A percentile compares a stretch with the other conserved stretches of the same genome.
Evolutionary conservation across 441 rosid genomes (phyloP).

Genomic region (Euphorbia celastroides): DNA sequence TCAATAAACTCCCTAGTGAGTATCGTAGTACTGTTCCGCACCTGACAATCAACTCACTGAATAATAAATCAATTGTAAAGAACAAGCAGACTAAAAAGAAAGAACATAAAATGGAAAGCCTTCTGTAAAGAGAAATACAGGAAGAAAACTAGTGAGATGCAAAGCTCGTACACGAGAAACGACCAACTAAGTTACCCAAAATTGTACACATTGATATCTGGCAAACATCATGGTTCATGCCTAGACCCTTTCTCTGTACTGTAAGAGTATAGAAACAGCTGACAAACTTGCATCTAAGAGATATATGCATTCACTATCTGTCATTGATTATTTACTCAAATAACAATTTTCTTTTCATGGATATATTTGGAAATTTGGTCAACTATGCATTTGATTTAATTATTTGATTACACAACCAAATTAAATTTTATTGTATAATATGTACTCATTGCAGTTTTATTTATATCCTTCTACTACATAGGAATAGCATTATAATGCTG

Average conservation of each 20-base stretch:
- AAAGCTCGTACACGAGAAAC: not conserved
- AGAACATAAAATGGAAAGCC: not conserved
- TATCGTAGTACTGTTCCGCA: slow-evolving; percentile 81
- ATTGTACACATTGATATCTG: not conserved
- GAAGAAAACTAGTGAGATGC: not conserved
- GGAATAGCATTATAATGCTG: no score
- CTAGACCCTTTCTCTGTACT: not conserved
- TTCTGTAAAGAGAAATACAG: not conserved
- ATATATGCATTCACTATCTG: not conserved
- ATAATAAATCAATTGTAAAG: slow-evolving; percentile 43
- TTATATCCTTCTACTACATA: no score
- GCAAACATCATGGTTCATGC: not conserved
- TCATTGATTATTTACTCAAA: no score
- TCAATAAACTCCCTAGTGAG: slow-evolving; percentile 87
- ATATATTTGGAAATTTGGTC: no score
- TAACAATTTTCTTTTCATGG: no score
- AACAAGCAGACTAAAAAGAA: not conserved
- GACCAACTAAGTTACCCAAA: not conserved
- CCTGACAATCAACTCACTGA: slow-evolving; percentile 61
- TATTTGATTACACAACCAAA: no score
- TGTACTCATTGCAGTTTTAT: no score
- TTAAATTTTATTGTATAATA: no score
- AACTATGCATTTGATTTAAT: no score
- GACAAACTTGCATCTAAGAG: not conserved
- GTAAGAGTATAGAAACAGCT: not conserved